Evolutionary conservation across 352 stramenopile genomes (phyloP).

Genomic region (Phytophthora hybrid): DNA sequence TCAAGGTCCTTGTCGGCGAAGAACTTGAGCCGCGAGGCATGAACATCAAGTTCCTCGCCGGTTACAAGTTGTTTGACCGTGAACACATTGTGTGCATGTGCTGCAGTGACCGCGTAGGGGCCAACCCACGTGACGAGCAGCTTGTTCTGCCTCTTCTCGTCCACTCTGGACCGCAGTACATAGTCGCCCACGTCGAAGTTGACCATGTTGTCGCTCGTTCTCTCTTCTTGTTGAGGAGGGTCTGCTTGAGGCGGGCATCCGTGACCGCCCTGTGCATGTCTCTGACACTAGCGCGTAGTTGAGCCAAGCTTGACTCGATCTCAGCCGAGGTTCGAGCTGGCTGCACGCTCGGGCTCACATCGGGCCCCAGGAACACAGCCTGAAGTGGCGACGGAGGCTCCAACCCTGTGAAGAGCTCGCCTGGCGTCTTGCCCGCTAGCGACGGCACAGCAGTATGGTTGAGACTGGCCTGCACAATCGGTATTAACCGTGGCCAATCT

Average conservation of each 20-base stretch:
- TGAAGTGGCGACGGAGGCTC: slow-evolving; percentile 6
- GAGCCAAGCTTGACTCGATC: slow-evolving; percentile 10
- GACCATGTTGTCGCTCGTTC: slow-evolving; percentile 20
- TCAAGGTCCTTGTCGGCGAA: no score
- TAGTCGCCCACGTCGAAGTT: slow-evolving; percentile 32
- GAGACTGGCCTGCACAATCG: neutral
- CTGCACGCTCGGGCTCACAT: slow-evolving; percentile 6
- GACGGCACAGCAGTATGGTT: neutral
- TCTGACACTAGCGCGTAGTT: slow-evolving; percentile 15
- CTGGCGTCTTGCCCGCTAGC: neutral
- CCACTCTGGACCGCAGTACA: slow-evolving; percentile 25
- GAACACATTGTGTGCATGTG: no score
- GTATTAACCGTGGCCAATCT: neutral
- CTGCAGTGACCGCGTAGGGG: no score
- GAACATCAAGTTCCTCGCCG: no score
- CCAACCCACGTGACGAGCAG: no score
- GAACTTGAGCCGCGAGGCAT: no score
- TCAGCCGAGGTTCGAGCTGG: slow-evolving; percentile 6
- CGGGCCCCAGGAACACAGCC: slow-evolving; percentile 9
- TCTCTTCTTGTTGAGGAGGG: slow-evolving; percentile 26
- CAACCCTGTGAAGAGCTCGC: neutral
- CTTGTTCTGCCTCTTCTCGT: no score
- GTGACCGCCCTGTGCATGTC: slow-evolving; percentile 25
- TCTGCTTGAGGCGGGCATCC: slow-evolving; percentile 19
- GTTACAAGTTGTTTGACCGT: no score